Evolutionary conservation across 1,139 yeast species (phyloP).

Genomic region (Chernovozyma sophiae-reginae): DNA sequence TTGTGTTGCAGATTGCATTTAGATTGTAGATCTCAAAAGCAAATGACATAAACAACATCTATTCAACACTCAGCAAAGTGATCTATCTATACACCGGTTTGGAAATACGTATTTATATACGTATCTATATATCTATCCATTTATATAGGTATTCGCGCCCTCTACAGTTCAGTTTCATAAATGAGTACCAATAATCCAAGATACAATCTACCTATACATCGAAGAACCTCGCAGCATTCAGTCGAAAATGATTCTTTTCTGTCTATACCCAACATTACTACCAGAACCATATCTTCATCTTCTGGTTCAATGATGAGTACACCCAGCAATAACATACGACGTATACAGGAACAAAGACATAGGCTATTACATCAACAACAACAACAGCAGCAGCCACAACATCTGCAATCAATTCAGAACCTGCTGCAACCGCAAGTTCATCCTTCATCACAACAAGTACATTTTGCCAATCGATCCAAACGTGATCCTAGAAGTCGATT

Average conservation of each 20-base stretch:
- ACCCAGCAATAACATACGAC: slow-evolving; percentile 29
- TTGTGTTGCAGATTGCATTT: background rate
- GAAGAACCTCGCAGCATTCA: slow-evolving; percentile 7
- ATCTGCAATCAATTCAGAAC: slow-evolving; percentile 18
- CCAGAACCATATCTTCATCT: slow-evolving; percentile 25
- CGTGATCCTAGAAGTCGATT: background rate
- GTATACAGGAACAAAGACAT: slow-evolving; percentile 19
- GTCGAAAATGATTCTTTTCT: slow-evolving; percentile 15
- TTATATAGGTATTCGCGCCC: no score
- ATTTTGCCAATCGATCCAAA: background rate
- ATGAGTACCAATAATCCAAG: slow-evolving; percentile 3
- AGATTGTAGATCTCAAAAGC: background rate
- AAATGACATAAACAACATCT: background rate
- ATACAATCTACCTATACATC: slow-evolving; percentile 9
- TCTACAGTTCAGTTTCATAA: no score
- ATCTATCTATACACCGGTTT: no score
- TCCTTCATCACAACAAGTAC: background rate
- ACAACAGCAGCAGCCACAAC: slow-evolving; percentile 8
- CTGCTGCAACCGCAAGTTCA: slow-evolving; percentile 9
- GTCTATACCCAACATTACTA: slow-evolving; percentile 17
- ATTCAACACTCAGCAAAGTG: no score
- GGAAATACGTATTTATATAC: no score
- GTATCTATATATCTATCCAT: no score
- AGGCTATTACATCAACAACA: slow-evolving; percentile 11
- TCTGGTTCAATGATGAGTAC: slow-evolving; percentile 31